Evolutionary conservation across 1,284 basidiomycete genomes (phyloP), one percentile per base, ranked within the genome.

Genomic region (Moesziomyces parantarcticus): DNA sequence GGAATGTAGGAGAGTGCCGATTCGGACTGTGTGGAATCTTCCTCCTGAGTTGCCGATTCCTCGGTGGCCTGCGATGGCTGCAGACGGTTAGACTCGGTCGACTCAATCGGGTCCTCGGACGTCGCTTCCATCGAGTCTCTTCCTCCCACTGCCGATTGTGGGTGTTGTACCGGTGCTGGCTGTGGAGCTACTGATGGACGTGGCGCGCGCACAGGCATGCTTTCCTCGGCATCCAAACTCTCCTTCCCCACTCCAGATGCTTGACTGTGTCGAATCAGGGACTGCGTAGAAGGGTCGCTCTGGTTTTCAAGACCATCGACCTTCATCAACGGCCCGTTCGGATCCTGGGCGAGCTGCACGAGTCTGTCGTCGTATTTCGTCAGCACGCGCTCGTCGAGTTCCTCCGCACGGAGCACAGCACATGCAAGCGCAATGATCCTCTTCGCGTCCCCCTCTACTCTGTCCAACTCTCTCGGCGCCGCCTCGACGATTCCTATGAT

Each of bases 11-110:
- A 39, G 36, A 29, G 51, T 54, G n/a, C 32, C 23, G 9, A 51
- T n/a, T 73, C 57, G 9, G 48, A 51, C 50, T 62, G 58, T 4
- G 71, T 69, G n/a, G 58, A 58, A 3, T 74, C 65, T 32, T 74
- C 71, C 39, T 68, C 65, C 34, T 61, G 71, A 10, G 71, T 74
- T 5, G 57, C 51, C 10, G 54, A 56, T 11, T 32, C 29, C 14
- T 39, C 36, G 18, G 16, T 7, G 2, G 18, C 36, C 16, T 39
- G 36, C 36, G 14, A 16, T 18, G 18, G 11, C 3, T 39, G 36
- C 16, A 39, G 36, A 5, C 29, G 29, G 29, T 39, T 2, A 2
- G 36, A 39, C 26, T 18, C 34, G 16, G 2, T 20, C 14, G 58
- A 67, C 20, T 60, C 64, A 40, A 67, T 57, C 1, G 64, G 48